phyloP scores from a whole-genome alignment of 2,329 filamentous ascomycete species.

The Ceratocystis cacaofunesta region DNA sequence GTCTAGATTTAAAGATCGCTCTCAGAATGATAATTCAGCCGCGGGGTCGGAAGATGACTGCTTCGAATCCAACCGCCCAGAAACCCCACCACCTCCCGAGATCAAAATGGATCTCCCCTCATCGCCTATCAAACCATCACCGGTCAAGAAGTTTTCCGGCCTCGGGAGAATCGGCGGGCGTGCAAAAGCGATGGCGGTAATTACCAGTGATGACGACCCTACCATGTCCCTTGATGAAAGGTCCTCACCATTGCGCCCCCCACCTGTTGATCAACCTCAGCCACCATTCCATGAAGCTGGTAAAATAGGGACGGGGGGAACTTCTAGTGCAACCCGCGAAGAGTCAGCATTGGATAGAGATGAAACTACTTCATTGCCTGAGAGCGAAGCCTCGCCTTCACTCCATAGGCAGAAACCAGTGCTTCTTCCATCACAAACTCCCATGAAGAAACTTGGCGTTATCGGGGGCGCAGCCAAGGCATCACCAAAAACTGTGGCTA shows the following conservation, averaged over 20 bases:
- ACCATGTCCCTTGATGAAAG: constrained; percentile 11
- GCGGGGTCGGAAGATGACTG: constrained; percentile 10
- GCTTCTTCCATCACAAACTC: not conserved
- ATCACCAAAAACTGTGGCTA: not conserved
- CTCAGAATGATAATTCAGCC: not conserved
- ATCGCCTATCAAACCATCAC: not conserved
- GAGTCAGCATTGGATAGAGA: not conserved
- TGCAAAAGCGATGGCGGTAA: not conserved
- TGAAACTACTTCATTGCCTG: constrained; percentile 4
- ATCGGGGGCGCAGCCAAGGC: not conserved
- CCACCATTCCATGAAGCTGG: not conserved
- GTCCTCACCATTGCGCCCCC: not conserved
- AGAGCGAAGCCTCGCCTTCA: not conserved
- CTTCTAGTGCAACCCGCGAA: not conserved
- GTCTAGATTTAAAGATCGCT: not conserved
- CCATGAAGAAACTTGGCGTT: not conserved
- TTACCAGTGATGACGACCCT: not conserved
- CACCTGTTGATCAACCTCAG: not conserved
- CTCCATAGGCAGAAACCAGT: not conserved
- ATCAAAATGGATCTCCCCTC: not conserved
- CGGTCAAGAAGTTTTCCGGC: not conserved
- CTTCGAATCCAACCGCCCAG: constrained; percentile 7
- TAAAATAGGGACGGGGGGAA: not conserved
- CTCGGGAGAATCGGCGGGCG: constrained; percentile 10
- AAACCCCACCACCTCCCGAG: not conserved